Evolutionary conservation across 202 grass and related monocot species (phyloP).

Genomic region (Setaria viridis): DNA sequence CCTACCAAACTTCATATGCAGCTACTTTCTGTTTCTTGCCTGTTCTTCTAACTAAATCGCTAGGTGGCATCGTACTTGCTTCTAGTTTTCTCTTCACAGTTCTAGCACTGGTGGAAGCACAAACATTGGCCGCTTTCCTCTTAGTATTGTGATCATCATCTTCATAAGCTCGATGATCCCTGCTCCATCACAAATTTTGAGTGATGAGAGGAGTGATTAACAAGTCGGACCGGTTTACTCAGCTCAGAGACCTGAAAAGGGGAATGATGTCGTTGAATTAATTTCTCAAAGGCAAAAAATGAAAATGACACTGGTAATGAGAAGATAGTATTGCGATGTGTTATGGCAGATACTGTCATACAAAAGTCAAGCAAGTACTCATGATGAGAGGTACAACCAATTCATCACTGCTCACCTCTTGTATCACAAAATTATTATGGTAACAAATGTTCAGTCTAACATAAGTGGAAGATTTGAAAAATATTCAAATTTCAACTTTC

Average conservation of each 20-base stretch:
- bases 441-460: conserved; percentile 4
- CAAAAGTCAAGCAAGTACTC: conserved; percentile 3
- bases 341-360: not conserved
- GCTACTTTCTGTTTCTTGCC: conserved; percentile 43
- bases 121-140: conserved; percentile 14
- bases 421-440: not conserved
- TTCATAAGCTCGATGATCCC: conserved; percentile 14
- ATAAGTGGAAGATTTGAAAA: not conserved
- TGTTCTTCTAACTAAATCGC: conserved; percentile 27
- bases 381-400: conserved; percentile 11
- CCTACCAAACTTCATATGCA: conserved; percentile 12
- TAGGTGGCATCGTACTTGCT: conserved; percentile 10
- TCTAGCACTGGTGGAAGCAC: conserved; percentile 20
- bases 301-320: not conserved
- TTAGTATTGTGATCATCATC: not conserved
- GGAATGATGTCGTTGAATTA: conserved; percentile 1
- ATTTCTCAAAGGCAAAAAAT: not conserved
- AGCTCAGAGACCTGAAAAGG: conserved; percentile 10
- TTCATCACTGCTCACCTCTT: not conserved
- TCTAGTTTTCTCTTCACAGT: conserved; percentile 49
- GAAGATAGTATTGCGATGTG: not conserved
- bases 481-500: not conserved
- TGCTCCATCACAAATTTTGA: conserved; percentile 33
- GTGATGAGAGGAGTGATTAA: not conserved
- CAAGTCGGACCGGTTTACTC: not conserved